Conservation (phyloP, 805 yeast species). For the Tetrapisispora fleetii region DNA sequence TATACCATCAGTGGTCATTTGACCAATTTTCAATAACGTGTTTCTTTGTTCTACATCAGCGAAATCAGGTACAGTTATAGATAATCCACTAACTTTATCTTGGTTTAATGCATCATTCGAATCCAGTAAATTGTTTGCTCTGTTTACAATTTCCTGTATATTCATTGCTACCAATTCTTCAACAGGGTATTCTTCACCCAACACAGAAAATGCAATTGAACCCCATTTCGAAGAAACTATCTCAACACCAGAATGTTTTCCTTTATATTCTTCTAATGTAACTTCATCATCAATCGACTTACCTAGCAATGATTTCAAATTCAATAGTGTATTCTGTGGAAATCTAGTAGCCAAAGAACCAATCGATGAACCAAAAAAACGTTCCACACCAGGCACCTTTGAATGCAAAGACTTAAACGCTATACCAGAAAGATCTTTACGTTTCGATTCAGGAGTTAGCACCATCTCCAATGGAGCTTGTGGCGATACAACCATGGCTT, state of each 20-base stretch:
- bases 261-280: slow-evolving; percentile 37
- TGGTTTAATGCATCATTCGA: slow-evolving; percentile 42
- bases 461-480: slow-evolving; percentile 81
- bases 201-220: slow-evolving; percentile 48
- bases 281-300: slow-evolving; percentile 37
- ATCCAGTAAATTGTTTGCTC: slow-evolving; percentile 56
- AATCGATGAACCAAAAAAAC: slow-evolving; percentile 74
- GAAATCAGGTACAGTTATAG: slow-evolving; percentile 68
- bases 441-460: slow-evolving; percentile 79
- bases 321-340: slow-evolving; percentile 59
- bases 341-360: slow-evolving; percentile 58
- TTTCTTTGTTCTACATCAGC: slow-evolving; percentile 55
- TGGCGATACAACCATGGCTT: slow-evolving; percentile 85
- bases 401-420: slow-evolving; percentile 40
- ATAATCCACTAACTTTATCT: slow-evolving; percentile 44
- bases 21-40: slow-evolving; percentile 62
- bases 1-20: slow-evolving; percentile 48
- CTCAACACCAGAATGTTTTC: slow-evolving; percentile 52
- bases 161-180: slow-evolving; percentile 87
- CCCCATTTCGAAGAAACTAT: slow-evolving; percentile 38
- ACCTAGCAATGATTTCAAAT: slow-evolving; percentile 67
- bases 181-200: slow-evolving; percentile 40
- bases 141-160: slow-evolving; percentile 48
- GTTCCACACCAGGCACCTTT: slow-evolving; percentile 41
- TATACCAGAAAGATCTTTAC: slow-evolving; percentile 79